Conservation (phyloP, 164 flowering plant species). For the Magnolia changhungtana region DNA sequence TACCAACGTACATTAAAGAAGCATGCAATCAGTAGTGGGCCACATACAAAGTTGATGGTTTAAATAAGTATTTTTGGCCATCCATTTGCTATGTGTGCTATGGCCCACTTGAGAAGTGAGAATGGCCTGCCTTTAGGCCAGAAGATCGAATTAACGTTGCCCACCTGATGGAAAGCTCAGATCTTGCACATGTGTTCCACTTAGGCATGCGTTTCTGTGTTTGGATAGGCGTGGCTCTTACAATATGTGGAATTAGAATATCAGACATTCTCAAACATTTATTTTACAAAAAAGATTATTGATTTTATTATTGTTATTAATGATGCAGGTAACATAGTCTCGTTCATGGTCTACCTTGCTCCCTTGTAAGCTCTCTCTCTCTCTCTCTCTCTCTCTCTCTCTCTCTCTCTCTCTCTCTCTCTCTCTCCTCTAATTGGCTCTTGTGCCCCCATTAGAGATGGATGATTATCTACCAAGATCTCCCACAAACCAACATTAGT, state of each 20-base stretch:
- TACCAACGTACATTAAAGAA: too few species aligned
- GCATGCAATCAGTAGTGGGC: too few species aligned
- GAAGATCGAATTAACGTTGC: background rate
- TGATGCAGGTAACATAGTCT: slow-evolving; percentile 43
- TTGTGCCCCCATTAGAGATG: too few species aligned
- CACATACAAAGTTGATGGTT: too few species aligned
- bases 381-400: background rate
- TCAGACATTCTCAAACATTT: background rate
- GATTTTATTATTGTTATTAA: background rate
- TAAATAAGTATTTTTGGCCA: too few species aligned
- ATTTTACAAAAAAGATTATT: background rate
- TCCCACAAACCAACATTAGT: too few species aligned
- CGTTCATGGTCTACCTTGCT: slow-evolving; percentile 48
- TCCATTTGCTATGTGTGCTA: too few species aligned
- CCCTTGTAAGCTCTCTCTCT: slow-evolving; percentile 40
- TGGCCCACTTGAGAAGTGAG: too few species aligned
- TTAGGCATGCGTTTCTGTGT: background rate
- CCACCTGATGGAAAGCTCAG: background rate
- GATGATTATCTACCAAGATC: too few species aligned
- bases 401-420: background rate
- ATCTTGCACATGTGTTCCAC: background rate
- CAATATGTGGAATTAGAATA: background rate
- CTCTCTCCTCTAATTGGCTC: too few species aligned
- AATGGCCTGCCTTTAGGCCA: too few species aligned
- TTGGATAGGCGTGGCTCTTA: background rate